Conservation (phyloP, 1,139 yeast genomes). For the Hemisphaericaspora xylofermentans region DNA sequence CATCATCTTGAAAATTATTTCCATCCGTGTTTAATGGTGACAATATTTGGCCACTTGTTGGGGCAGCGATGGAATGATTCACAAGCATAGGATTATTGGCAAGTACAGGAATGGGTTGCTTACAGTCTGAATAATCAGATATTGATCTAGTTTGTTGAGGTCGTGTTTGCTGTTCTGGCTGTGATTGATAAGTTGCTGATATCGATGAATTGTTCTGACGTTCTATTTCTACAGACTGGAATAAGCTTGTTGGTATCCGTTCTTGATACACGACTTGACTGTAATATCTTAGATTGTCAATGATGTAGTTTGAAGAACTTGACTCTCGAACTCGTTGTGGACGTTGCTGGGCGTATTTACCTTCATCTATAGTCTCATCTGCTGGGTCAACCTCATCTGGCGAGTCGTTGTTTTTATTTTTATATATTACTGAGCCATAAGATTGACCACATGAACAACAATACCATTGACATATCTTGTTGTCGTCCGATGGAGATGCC, state of each 20-base stretch:
- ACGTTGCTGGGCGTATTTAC: background rate
- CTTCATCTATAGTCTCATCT: slow-evolving; percentile 2
- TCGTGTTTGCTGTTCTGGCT: background rate
- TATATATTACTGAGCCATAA: slow-evolving; percentile 42
- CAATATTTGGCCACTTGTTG: slow-evolving; percentile 7
- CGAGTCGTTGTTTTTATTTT: slow-evolving; percentile 13
- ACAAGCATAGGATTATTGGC: background rate
- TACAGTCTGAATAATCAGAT: slow-evolving; percentile 1
- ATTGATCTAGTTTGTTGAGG: background rate
- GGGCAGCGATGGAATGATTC: slow-evolving; percentile 1
- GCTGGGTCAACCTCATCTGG: slow-evolving; percentile 11
- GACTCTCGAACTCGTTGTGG: slow-evolving; percentile 1
- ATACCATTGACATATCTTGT: slow-evolving; percentile 52
- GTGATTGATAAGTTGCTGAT: background rate
- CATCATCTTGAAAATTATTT: slow-evolving; percentile 12
- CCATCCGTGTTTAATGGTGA: slow-evolving; percentile 11
- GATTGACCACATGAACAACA: slow-evolving; percentile 55
- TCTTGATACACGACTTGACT: slow-evolving; percentile 29
- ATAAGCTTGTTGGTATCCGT: slow-evolving; percentile 8
- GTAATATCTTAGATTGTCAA: slow-evolving; percentile 27
- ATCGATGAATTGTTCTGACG: too few relatives aligned
- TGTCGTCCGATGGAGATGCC: slow-evolving; percentile 15
- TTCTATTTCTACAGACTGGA: too few relatives aligned
- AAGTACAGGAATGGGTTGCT: background rate
- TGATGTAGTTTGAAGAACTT: slow-evolving; percentile 9